These are phyloP conservation scores for Colletotrichum chlorophyti DNA, from an alignment of 2,329 filamentous ascomycete genomes.

Conservation along the genomic window DNA sequence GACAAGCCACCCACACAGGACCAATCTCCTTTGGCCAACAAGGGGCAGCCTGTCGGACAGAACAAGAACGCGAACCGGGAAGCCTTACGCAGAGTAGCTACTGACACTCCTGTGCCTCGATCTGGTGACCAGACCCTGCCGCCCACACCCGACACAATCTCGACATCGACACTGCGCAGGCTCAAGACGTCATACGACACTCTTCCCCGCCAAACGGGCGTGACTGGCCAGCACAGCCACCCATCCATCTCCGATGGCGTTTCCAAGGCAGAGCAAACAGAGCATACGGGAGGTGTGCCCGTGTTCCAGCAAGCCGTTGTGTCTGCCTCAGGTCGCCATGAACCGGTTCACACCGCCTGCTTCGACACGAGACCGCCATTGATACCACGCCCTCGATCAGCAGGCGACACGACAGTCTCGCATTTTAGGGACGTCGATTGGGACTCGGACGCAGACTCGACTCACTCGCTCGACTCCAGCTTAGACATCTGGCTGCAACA, in stretches of 20 bases:
- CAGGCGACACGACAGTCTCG: constrained; percentile 52
- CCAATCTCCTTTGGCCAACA: constrained; percentile 29
- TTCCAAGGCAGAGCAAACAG: constrained; percentile 28
- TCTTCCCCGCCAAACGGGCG: constrained; percentile 40
- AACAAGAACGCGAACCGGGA: constrained; percentile 56
- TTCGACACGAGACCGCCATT: constrained; percentile 39
- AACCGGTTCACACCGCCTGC: constrained; percentile 30
- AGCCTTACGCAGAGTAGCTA: constrained; percentile 55
- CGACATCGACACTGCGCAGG: constrained; percentile 59
- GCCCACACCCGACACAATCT: constrained; percentile 66
- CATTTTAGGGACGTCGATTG: constrained; percentile 48
- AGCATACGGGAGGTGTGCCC: constrained; percentile 28
- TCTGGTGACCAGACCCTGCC: constrained; percentile 54
- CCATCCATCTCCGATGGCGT: constrained; percentile 37
- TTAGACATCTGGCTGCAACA: constrained; percentile 63
- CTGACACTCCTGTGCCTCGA: constrained; percentile 50
- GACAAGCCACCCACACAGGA: constrained; percentile 38
- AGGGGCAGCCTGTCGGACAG: constrained; percentile 33
- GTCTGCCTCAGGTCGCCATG: constrained; percentile 39
- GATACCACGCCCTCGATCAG: constrained; percentile 53
- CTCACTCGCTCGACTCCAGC: constrained; percentile 53
- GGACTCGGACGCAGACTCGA: constrained; percentile 51
- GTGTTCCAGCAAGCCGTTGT: constrained; percentile 38
- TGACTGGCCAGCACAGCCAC: constrained; percentile 40
- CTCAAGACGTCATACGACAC: constrained; percentile 60